A percentile compares a stretch with the other conserved stretches of the same genome.
Evolutionary conservation across 2,329 filamentous ascomycete genomes (phyloP).

Genomic region (Juglanconis juglandina): DNA sequence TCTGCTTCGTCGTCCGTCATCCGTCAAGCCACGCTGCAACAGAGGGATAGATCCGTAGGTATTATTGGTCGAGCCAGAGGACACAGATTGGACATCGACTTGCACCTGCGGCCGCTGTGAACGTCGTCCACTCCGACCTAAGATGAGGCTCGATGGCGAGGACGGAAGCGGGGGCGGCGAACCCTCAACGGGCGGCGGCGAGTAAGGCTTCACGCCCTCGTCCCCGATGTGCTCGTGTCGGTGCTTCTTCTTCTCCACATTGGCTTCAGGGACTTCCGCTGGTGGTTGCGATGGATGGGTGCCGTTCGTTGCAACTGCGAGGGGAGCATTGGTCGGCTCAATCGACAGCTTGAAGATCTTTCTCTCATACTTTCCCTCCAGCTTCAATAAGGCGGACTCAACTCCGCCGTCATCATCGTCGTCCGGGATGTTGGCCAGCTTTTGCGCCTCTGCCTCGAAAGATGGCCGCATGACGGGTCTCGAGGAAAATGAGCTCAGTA

Average conservation of each 20-base stretch:
- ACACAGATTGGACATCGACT: conserved; percentile 42
- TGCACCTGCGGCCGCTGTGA: conserved; percentile 28
- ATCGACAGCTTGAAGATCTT: conserved; percentile 41
- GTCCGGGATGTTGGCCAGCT: conserved; percentile 83
- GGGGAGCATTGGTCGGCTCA: conserved; percentile 26
- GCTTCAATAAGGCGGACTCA: conserved; percentile 85
- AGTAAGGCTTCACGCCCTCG: conserved; percentile 33
- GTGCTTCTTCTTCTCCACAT: conserved; percentile 42
- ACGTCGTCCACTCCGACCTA: conserved; percentile 19
- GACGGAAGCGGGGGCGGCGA: conserved; percentile 13
- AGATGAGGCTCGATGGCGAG: conserved; percentile 20
- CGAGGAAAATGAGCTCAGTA: conserved; percentile 61
- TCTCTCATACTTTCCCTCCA: conserved; percentile 80
- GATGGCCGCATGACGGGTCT: conserved; percentile 66
- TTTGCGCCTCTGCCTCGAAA: conserved; percentile 84
- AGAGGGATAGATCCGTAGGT: conserved; percentile 77
- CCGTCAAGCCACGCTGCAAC: conserved; percentile 63
- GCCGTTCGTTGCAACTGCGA: not conserved
- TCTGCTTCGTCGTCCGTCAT: conserved; percentile 44
- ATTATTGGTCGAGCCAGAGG: conserved; percentile 62
- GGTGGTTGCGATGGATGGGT: conserved; percentile 1
- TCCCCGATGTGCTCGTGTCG: conserved; percentile 44
- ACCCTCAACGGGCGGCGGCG: conserved; percentile 23
- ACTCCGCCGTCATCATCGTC: conserved; percentile 82
- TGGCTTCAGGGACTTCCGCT: conserved; percentile 19